Base-by-base conservation (phyloP, 495 filamentous ascomycete species). In the Choiromyces venosus region DNA sequence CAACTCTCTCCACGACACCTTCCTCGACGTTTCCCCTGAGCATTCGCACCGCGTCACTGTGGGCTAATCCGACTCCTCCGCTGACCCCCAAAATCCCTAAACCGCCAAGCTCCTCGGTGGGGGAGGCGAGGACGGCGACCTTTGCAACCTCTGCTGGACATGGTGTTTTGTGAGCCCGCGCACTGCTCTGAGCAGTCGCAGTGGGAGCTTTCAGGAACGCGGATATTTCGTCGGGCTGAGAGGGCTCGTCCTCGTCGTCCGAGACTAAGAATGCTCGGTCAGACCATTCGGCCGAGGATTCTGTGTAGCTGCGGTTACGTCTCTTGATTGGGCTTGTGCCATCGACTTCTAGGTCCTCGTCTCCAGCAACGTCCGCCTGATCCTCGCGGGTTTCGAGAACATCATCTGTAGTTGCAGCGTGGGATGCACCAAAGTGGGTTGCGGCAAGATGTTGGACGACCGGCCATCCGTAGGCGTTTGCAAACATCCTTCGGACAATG, bases 381-480 rank as follows among this genome's bases (percentile, higher is more conserved):
- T 79, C 79, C 25, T 65, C 66, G 18, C 37, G 68, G 9, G 46
- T 68, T 52, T 73, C 76, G 16, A 72, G 75, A 19, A 33, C 66
- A 29, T 78, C 76, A 9, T 75, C 75, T 2, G 73, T 81, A 37
- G 56, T 52, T 39, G 75, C 75, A 18, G 68, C 61, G 12, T 40
- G 46, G 37, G 65, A 69, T 76, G 92, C 88, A 64, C 88, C 89
- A 78, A 99, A 99, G 79, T 99, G 95, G 0, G 92, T 93, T 79
- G 97, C 93, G 65, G 94, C 92, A 2, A 98, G 83, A 81, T 99
- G 95, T 80, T 97, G 91, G 66, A 97, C 85, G 7, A 99, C 95
- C 0, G 94, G 94, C 95, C 95, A 99, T 4, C 95, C 95, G 79
- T 97, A 97, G 0, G 95, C 95, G 81, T 99, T 99, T 71, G 93